Base-by-base conservation (phyloP, 1,284 basidiomycete species). In the Sporisorium exsertum region DNA sequence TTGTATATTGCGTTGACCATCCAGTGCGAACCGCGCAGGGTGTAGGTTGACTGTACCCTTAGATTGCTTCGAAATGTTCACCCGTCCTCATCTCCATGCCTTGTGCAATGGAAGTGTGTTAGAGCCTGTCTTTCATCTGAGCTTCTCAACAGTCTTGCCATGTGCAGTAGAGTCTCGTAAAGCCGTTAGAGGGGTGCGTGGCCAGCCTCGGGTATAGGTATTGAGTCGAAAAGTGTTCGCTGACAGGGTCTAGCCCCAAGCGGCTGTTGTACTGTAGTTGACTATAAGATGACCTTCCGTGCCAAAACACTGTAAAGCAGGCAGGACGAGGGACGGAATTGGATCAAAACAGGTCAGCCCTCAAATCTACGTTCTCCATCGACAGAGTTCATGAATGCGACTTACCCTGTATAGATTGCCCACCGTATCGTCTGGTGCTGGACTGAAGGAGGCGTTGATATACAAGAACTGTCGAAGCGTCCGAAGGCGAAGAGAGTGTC, bases 361-460 rank as follows among this genome's bases (percentile, higher is more conserved):
- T n/a, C 37, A 5, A 4, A 3, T n/a, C 37, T 40, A 40, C 18
- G 13, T 15, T n/a, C n/a, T n/a, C n/a, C n/a, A n/a, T n/a, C n/a
- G n/a, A n/a, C n/a, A n/a, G n/a, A n/a, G n/a, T n/a, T n/a, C n/a
- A n/a, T 9, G 18, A 16, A 9, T 18, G 3, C 7, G 35, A 71
- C 81, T 76, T 56, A 86, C 86, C 45, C 85, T 77, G 69, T 89
- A 94, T 52, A 94, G 87, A 84, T 95, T 97, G 0, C 93, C 91
- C 4, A 96, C 94, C 0, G 92, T 93, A 83, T 96, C 94, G 84
- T 97, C 94, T 0, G 94, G 94, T 1, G 94, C 93, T 49, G 94
- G 94, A 3, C 93, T 93, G 86, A 98, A 98, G 0, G 96, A 94
- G n/a, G 95, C 89, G 83, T 98, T 98, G 88, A 99, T 97, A 86